phyloP scores from a whole-genome alignment of 164 flowering plant genomes.

The Houttuynia cordata region DNA sequence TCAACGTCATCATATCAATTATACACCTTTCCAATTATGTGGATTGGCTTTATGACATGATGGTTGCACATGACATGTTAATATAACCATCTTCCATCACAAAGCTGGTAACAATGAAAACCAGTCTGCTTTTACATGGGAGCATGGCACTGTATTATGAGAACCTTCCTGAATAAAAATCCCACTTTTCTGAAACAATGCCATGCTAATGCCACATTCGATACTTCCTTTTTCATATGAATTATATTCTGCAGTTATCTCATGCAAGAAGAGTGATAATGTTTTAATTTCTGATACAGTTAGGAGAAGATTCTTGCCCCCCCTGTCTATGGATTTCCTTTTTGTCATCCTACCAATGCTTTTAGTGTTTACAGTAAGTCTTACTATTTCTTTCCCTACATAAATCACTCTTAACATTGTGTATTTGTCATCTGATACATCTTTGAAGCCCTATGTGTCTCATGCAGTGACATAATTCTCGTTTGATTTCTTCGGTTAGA shows the following conservation, averaged over 20 bases:
- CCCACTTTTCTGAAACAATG: neutral
- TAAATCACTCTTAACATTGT: neutral
- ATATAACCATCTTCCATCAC: too few species aligned
- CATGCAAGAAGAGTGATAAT: constrained; percentile 37
- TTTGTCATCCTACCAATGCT: constrained; percentile 43
- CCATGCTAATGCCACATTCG: neutral
- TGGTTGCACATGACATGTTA: too few species aligned
- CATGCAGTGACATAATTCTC: neutral
- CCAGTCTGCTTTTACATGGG: too few species aligned
- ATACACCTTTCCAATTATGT: too few species aligned
- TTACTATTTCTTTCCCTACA: too few species aligned
- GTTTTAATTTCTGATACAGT: constrained; percentile 10
- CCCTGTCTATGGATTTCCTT: constrained; percentile 36
- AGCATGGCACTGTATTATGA: too few species aligned
- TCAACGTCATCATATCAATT: too few species aligned
- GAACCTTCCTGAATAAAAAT: neutral
- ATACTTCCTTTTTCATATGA: neutral
- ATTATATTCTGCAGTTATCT: neutral
- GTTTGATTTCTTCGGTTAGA: constrained; percentile 19
- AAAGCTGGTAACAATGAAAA: too few species aligned
- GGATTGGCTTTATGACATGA: too few species aligned
- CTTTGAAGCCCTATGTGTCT: neutral
- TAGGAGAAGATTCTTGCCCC: constrained; percentile 25
- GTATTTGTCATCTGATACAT: neutral
- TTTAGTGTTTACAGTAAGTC: constrained; percentile 61